phyloP scores from a whole-genome alignment of 345 rosid genomes.

The Gossypium sturtianum region DNA sequence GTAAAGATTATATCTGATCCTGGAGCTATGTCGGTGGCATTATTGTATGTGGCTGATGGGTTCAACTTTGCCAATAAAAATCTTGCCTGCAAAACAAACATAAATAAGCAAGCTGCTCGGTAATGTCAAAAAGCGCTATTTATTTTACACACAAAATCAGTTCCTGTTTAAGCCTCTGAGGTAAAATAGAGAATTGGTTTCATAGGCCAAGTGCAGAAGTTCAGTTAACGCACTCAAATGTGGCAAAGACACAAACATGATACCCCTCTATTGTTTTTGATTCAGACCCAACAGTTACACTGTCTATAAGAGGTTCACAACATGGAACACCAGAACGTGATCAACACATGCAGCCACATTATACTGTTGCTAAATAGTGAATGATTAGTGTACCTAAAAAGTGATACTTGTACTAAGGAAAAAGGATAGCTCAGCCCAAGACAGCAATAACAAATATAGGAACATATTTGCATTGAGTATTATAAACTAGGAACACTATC shows the following conservation, averaged over 20 bases:
- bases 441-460: background rate
- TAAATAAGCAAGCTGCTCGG: background rate
- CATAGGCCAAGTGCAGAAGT: background rate
- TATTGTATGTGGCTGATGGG: constrained; percentile 92
- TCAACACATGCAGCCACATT: background rate
- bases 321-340: background rate
- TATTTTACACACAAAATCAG: background rate
- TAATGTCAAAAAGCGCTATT: background rate
- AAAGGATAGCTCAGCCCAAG: background rate
- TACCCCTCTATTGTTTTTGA: no score
- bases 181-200: background rate
- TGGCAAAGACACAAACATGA: no score
- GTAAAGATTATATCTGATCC: constrained; percentile 92
- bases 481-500: background rate
- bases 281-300: background rate
- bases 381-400: background rate
- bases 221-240: background rate
- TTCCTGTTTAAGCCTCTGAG: background rate
- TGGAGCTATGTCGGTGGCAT: constrained; percentile 61
- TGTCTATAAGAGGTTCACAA: background rate
- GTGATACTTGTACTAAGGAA: background rate
- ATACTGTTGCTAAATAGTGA: background rate
- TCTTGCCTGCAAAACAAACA: constrained; percentile 59
- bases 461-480: background rate
- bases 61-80: constrained; percentile 66